These are phyloP conservation scores for Geotrichum siamense DNA, from an alignment of 1,139 yeast species.

Conservation along the genomic window DNA sequence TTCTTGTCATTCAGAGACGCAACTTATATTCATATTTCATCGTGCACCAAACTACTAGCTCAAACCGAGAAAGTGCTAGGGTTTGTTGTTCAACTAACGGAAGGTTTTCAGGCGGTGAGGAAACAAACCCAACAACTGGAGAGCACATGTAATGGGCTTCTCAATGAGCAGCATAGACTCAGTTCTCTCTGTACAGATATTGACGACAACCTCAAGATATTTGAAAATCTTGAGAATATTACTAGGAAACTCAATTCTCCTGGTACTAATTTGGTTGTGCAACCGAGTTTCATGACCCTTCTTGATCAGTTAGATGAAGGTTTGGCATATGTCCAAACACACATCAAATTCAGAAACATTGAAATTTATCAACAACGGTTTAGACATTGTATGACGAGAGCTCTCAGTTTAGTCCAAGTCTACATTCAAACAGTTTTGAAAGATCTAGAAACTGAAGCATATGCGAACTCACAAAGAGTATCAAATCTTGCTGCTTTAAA, in stretches of 20 bases:
- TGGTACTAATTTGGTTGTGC: conserved; percentile 57
- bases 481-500: conserved; percentile 39
- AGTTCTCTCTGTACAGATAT: conserved; percentile 44
- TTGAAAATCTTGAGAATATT: conserved; percentile 64
- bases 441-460: conserved; percentile 42
- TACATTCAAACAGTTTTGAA: conserved; percentile 53
- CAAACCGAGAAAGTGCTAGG: conserved; percentile 41
- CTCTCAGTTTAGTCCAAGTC: conserved; percentile 67
- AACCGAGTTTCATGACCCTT: conserved; percentile 47
- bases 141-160: conserved; percentile 46
- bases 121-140: conserved; percentile 61
- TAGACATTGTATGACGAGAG: conserved; percentile 78
- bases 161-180: conserved; percentile 46
- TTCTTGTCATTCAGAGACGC: conserved; percentile 26
- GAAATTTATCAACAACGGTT: conserved; percentile 66
- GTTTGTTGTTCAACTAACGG: conserved; percentile 41
- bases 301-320: conserved; percentile 56
- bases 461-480: conserved; percentile 31
- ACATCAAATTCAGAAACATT: conserved; percentile 56
- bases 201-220: conserved; percentile 48
- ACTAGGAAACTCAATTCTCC: conserved; percentile 64
- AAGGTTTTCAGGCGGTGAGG: conserved; percentile 50
- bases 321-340: conserved; percentile 42
- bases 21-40: conserved; percentile 32
- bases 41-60: conserved; percentile 34